phyloP scores from a whole-genome alignment of 768 basidiomycete genomes.

The Pisolithus orientalis region DNA sequence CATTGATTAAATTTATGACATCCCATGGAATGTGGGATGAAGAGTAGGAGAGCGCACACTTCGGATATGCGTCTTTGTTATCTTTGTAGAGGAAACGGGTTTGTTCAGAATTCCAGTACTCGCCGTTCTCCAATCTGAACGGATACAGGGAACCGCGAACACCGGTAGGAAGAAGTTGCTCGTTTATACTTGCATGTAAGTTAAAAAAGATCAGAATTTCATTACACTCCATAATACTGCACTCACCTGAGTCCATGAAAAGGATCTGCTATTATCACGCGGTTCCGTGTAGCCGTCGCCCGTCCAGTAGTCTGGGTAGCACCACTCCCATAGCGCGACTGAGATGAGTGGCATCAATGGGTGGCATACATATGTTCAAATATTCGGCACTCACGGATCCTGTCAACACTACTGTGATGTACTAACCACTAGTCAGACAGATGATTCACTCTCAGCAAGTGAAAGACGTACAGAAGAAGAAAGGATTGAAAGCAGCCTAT shows the following conservation, averaged over 20 bases:
- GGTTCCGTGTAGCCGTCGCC: neutral
- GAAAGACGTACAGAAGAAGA: constrained; percentile 18
- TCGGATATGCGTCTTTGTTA: constrained; percentile 8
- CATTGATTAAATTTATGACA: too few species aligned
- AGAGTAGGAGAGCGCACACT: constrained; percentile 7
- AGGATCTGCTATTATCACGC: neutral
- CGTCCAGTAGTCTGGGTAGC: neutral
- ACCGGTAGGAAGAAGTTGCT: constrained; percentile 5
- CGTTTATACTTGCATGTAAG: constrained; percentile 12
- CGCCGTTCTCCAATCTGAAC: constrained; percentile 16
- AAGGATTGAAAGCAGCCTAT: constrained; percentile 20
- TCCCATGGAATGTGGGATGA: neutral
- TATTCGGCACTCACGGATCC: constrained; percentile 10
- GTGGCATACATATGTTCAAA: neutral
- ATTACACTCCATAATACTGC: neutral
- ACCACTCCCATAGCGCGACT: constrained; percentile 28
- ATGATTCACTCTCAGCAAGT: neutral
- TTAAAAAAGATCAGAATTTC: constrained; percentile 4
- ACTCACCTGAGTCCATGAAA: constrained; percentile 19
- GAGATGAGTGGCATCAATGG: neutral
- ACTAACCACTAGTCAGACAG: constrained; percentile 5
- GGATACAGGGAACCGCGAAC: constrained; percentile 14
- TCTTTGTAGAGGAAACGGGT: constrained; percentile 15
- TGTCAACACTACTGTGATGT: constrained; percentile 15
- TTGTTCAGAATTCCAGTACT: constrained; percentile 20